Percentiles rank a stretch among this genome's conserved stretches.
Conservation (phyloP, 2,329 filamentous ascomycete genomes). For the Stromatinia cepivora region DNA sequence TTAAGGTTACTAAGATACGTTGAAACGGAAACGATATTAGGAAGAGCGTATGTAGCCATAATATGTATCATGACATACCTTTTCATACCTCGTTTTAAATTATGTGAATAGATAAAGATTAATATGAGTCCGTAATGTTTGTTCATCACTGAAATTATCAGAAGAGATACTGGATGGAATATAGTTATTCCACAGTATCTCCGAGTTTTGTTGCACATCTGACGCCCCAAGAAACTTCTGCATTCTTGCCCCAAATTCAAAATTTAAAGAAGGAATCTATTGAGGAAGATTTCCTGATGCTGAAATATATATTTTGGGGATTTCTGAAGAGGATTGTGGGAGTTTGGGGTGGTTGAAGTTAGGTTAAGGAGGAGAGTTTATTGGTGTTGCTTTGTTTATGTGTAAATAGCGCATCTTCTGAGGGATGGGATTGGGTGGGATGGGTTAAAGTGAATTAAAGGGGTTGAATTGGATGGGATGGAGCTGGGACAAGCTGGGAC, state of each 20-base stretch:
- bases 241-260: not conserved
- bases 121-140: not conserved
- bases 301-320: not conserved
- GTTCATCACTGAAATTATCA: not conserved
- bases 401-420: not conserved
- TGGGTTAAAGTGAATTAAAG: not conserved
- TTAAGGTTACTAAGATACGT: not conserved
- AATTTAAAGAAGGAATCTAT: not conserved
- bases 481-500: not conserved
- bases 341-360: not conserved
- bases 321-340: not conserved
- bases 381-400: not conserved
- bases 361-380: too few species aligned
- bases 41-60: conserved; percentile 8
- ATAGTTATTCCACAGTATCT: not conserved
- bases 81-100: not conserved
- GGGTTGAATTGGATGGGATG: not conserved
- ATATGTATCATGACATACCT: conserved; percentile 10
- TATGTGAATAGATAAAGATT: conserved; percentile 12
- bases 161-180: not conserved
- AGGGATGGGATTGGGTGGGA: too few species aligned
- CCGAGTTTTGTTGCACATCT: not conserved
- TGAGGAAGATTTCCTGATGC: not conserved
- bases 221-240: not conserved
- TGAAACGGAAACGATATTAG: not conserved